phyloP scores from a whole-genome alignment of 805 yeast genomes.

The Lipomyces kockii region DNA sequence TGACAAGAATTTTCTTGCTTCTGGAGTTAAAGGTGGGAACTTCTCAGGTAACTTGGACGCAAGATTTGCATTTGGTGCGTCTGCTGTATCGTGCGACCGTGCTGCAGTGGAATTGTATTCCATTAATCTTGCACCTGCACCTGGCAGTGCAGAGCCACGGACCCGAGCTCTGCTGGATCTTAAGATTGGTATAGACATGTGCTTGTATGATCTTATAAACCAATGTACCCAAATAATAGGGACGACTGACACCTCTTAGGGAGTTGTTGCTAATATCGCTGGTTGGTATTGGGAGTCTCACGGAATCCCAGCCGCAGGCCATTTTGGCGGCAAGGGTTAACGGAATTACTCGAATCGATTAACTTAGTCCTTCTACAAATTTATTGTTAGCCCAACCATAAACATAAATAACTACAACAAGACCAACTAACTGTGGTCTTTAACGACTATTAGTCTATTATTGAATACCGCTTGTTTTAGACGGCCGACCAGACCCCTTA shows the following conservation, averaged over 20 bases:
- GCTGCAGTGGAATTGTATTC: not conserved
- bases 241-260: not conserved
- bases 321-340: too few relatives aligned
- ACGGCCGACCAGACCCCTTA: too few relatives aligned
- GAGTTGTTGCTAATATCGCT: too few relatives aligned
- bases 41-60: not conserved
- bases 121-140: not conserved
- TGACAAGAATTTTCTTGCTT: constrained; percentile 21
- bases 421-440: too few relatives aligned
- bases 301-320: too few relatives aligned
- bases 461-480: too few relatives aligned
- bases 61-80: not conserved
- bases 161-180: not conserved
- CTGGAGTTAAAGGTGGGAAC: constrained; percentile 28
- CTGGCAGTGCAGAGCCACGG: not conserved
- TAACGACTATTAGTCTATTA: too few relatives aligned
- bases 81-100: not conserved
- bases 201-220: not conserved
- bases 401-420: too few relatives aligned
- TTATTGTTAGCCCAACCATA: too few relatives aligned
- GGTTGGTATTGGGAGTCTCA: too few relatives aligned
- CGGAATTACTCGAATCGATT: too few relatives aligned
- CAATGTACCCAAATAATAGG: not conserved
- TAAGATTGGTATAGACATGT: not conserved
- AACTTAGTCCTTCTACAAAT: too few relatives aligned